Conservation (phyloP, 2,329 filamentous ascomycete genomes). For the Monosporascus sp. region DNA sequence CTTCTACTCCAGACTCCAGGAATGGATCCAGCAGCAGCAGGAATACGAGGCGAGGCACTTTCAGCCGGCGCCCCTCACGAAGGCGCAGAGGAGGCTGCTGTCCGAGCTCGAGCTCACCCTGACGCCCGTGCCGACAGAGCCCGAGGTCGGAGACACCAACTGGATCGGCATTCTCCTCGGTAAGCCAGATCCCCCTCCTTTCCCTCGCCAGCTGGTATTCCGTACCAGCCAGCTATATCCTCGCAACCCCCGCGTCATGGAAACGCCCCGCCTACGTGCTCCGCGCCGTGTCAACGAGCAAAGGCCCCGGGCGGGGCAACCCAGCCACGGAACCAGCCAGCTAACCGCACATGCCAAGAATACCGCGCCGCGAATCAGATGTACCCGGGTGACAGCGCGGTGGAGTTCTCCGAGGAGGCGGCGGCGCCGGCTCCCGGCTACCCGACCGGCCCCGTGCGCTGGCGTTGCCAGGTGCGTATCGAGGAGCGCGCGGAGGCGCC, state of each 20-base stretch:
- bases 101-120: conserved; percentile 30
- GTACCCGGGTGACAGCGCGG: not conserved
- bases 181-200: conserved; percentile 14
- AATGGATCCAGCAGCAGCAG: conserved; percentile 31
- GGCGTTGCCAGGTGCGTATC: conserved; percentile 21
- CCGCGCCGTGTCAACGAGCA: too few species aligned
- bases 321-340: conserved; percentile 10
- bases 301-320: not conserved
- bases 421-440: not conserved
- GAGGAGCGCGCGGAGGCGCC: conserved; percentile 12
- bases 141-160: conserved; percentile 26
- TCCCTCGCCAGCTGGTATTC: not conserved
- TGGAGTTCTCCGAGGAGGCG: conserved; percentile 16
- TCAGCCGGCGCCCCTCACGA: conserved; percentile 31
- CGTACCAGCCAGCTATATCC: not conserved
- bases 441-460: conserved; percentile 11
- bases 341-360: conserved; percentile 24
- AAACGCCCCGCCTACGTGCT: not conserved
- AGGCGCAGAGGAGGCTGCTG: conserved; percentile 35
- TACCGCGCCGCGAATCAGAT: conserved; percentile 22
- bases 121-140: conserved; percentile 12
- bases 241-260: not conserved
- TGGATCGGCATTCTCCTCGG: conserved; percentile 36
- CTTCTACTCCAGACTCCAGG: conserved; percentile 17
- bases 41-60: conserved; percentile 25